A percentile compares a stretch with the other conserved stretches of the same genome.
Conservation (phyloP, 306 rosid species). For the Astragalus membranaceus region DNA sequence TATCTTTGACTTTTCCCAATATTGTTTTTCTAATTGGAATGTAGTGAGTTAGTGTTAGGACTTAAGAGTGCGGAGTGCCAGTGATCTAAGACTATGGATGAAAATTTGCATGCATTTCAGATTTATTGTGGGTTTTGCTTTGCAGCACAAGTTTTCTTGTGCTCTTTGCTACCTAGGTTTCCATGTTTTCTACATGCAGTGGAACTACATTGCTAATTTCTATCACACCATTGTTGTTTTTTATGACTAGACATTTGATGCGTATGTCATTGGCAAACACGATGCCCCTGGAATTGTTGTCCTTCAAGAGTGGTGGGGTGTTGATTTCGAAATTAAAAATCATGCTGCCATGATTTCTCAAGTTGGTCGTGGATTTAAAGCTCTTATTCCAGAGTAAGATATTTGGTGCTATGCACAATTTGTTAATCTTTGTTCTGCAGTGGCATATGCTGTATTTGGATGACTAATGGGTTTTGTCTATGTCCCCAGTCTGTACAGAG, state of each 20-base stretch:
- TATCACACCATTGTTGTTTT: neutral
- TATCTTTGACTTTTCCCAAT: neutral
- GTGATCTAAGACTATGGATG: neutral
- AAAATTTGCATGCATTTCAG: neutral
- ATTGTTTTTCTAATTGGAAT: neutral
- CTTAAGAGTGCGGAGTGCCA: neutral
- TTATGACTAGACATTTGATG: slow-evolving; percentile 62
- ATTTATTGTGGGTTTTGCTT: neutral
- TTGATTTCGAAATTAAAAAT: slow-evolving; percentile 77
- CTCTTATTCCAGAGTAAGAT: slow-evolving; percentile 85
- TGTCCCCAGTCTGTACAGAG: slow-evolving; percentile 56
- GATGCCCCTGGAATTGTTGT: slow-evolving; percentile 88
- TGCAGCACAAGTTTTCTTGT: neutral
- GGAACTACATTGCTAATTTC: slow-evolving; percentile 3
- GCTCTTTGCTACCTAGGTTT: neutral
- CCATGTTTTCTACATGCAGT: neutral
- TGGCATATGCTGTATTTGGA: slow-evolving; percentile 1
- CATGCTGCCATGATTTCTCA: slow-evolving; percentile 79
- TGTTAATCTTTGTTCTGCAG: neutral
- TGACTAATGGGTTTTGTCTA: slow-evolving; percentile 1
- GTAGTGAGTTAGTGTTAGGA: neutral
- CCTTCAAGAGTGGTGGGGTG: slow-evolving; percentile 98
- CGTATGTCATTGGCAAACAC: slow-evolving; percentile 70
- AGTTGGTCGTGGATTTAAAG: slow-evolving; percentile 70
- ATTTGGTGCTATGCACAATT: neutral